Evolutionary conservation across 257 asterid species (phyloP).

Genomic region (Handroanthus guayacan): DNA sequence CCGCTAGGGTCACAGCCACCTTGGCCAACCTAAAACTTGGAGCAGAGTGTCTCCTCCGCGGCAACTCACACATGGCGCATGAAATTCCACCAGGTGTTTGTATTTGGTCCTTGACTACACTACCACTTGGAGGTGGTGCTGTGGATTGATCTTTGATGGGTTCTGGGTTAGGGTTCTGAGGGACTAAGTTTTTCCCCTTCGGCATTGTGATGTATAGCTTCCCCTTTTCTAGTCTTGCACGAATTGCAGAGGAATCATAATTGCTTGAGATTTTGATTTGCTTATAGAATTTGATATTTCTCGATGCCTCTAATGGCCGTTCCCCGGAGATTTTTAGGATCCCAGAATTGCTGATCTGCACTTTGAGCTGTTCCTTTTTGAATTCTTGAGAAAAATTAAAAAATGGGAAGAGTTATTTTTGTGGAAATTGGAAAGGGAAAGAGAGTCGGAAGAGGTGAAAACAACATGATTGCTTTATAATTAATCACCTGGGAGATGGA

Average conservation of each 20-base stretch:
- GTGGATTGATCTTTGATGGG: no score
- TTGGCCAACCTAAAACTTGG: conserved; percentile 13
- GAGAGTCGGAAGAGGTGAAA: no score
- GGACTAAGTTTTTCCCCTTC: neutral
- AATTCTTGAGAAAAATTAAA: conserved; percentile 41
- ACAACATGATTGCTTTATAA: no score
- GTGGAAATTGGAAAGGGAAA: neutral
- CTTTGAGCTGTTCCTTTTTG: conserved; percentile 54
- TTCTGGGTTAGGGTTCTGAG: neutral
- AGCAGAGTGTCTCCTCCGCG: neutral
- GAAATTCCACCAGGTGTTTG: neutral
- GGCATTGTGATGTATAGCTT: conserved; percentile 49
- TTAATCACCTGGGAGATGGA: conserved; percentile 45
- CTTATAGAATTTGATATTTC: conserved; percentile 40
- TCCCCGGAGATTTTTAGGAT: conserved; percentile 54
- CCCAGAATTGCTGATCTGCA: conserved; percentile 43
- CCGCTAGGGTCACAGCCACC: conserved; percentile 28
- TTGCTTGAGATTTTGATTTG: conserved; percentile 38
- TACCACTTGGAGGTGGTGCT: no score
- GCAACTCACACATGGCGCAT: neutral
- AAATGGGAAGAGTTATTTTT: neutral
- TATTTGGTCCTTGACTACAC: neutral
- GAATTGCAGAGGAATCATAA: conserved; percentile 37
- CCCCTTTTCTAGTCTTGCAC: conserved; percentile 42
- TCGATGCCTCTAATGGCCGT: conserved; percentile 37